Percentiles rank a stretch among this genome's conserved stretches.
phyloP scores from a whole-genome alignment of 805 yeast genomes.

The Ogataea chonburiensis region DNA sequence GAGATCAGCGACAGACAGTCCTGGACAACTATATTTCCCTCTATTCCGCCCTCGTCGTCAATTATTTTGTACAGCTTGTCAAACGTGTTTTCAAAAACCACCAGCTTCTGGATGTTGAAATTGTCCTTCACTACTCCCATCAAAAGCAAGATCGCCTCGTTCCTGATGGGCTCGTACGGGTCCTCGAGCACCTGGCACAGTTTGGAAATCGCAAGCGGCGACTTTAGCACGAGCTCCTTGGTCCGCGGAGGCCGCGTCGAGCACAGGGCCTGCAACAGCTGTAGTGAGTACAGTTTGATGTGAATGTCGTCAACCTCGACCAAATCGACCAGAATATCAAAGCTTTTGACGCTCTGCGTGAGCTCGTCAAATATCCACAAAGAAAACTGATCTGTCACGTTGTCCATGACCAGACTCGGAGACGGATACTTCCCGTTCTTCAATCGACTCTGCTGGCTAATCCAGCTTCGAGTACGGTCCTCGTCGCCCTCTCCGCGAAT shows the following conservation, averaged over 20 bases:
- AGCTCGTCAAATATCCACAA: slow-evolving; percentile 94
- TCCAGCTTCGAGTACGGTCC: slow-evolving; percentile 65
- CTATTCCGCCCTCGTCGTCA: slow-evolving; percentile 81
- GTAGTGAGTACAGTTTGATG: slow-evolving; percentile 75
- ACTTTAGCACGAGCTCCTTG: slow-evolving; percentile 66
- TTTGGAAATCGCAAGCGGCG: slow-evolving; percentile 78
- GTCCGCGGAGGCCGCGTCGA: slow-evolving; percentile 72
- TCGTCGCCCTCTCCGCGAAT: slow-evolving; percentile 62
- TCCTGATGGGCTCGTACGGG: slow-evolving; percentile 79
- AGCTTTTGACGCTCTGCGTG: slow-evolving; percentile 57
- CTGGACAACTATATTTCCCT: slow-evolving; percentile 87
- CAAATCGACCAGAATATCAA: slow-evolving; percentile 48
- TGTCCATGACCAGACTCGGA: slow-evolving; percentile 58
- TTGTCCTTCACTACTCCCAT: slow-evolving; percentile 81
- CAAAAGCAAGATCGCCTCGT: slow-evolving; percentile 80
- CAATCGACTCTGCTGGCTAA: slow-evolving; percentile 68
- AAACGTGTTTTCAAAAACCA: slow-evolving; percentile 92
- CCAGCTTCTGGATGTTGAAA: slow-evolving; percentile 83
- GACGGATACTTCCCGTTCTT: slow-evolving; percentile 80
- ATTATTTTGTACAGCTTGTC: slow-evolving; percentile 78
- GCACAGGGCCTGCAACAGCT: slow-evolving; percentile 78
- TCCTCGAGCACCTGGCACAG: slow-evolving; percentile 64
- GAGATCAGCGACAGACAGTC: slow-evolving; percentile 79
- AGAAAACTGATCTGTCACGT: slow-evolving; percentile 77
- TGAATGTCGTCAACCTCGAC: slow-evolving; percentile 60